Evolutionary conservation across 257 asterid genomes (phyloP).

Genomic region (Schizonepeta tenuifolia): DNA sequence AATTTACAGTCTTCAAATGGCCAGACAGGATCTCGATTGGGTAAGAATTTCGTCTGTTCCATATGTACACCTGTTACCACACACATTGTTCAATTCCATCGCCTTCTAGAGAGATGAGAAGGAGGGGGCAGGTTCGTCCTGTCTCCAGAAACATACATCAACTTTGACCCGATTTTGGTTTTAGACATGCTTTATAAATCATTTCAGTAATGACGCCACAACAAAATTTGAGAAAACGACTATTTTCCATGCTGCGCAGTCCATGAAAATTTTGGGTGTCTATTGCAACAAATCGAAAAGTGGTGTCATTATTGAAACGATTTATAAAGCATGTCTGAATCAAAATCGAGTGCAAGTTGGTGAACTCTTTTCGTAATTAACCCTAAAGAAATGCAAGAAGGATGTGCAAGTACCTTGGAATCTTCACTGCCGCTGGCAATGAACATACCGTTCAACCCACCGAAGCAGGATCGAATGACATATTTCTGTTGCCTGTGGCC

Average conservation of each 20-base stretch:
- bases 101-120: background rate
- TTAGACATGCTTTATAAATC: background rate
- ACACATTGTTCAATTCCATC: constrained; percentile 14
- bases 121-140: background rate
- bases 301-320: background rate
- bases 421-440: constrained; percentile 98
- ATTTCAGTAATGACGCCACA: background rate
- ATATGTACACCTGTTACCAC: constrained; percentile 72
- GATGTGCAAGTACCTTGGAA: constrained; percentile 61
- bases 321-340: background rate
- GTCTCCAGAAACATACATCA: background rate
- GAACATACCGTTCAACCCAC: constrained; percentile 73
- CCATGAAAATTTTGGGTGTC: background rate
- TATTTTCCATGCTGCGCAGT: background rate
- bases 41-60: constrained; percentile 61
- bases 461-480: constrained; percentile 96
- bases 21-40: constrained; percentile 84
- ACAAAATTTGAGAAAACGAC: background rate
- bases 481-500: constrained; percentile 86
- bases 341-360: background rate
- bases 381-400: background rate
- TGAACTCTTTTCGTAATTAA: background rate
- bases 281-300: background rate
- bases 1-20: constrained; percentile 78
- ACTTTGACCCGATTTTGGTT: background rate